Base-by-base conservation (phyloP, 2,329 filamentous ascomycete species). In the Colletotrichum musicola region DNA sequence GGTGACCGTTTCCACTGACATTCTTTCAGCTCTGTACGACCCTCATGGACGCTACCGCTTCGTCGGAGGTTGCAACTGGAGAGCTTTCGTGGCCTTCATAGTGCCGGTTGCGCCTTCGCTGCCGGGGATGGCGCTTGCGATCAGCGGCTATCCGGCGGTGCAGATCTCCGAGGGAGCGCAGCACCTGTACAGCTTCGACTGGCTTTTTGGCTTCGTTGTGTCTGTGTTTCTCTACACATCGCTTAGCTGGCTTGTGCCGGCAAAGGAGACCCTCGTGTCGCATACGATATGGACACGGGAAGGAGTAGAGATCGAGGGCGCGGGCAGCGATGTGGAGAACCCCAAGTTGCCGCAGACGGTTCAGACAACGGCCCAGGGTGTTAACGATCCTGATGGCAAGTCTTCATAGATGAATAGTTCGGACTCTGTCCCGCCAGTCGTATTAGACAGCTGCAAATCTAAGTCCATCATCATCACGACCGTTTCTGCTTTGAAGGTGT, bases 71-170 rank as follows among this genome's bases (percentile, higher is more conserved):
- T 86, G 87, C 55, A 91, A 91, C 71, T 90, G 87, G 87, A 83
- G 88, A 25, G 89, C 88, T 0, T 78, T 87, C 2, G 75, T 85
- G 6, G 84, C 89, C 0, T 88, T 91, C 71, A 53, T 89, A n/a
- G 79, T 87, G 6, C 85, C 86, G 6, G 84, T 90, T 0, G 83
- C 78, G 1, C 88, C 89, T 0, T 86, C 84, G 51, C 73, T 91
- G 1, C 89, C 88, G 0, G 89, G 88, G 0, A 80, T 91, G 66
- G 80, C 81, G 2, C 76, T 82, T 72, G 72, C 81, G 18, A 76
- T 86, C 40, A 83, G 82, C 64, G 64, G 64, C 12, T 62, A 65
- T 40, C 67, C 63, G 4, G 64, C 63, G 10, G 40, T 69, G 47
- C 40, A 58, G 38, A 67, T 68, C 25, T 62, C 64, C 4, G 64